Evolutionary conservation across 371 early-diverging fungal species (phyloP).

Genomic region (Choanephora cucurbitarum): DNA sequence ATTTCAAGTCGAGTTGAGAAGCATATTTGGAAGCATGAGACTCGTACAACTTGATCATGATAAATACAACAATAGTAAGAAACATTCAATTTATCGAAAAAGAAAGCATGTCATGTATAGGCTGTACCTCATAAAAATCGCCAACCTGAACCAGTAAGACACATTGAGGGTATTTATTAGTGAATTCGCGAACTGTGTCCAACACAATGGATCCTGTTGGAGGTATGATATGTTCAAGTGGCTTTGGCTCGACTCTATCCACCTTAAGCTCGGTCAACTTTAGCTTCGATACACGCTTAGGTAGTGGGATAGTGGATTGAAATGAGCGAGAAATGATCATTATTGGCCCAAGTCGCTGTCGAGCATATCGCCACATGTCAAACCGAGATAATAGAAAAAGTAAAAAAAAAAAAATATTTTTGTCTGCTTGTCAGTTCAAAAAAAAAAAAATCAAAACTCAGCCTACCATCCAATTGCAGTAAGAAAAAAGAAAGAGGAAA

Average conservation of each 20-base stretch:
- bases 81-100: background rate
- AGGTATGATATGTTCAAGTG: conserved; percentile 18
- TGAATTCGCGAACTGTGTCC: conserved; percentile 64
- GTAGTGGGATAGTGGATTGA: background rate
- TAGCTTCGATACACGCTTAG: conserved; percentile 16
- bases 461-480: too few species aligned
- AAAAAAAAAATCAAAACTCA: too few species aligned
- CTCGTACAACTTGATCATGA: conserved; percentile 61
- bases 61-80: too few species aligned
- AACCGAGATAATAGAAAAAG: too few species aligned
- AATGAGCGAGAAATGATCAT: background rate
- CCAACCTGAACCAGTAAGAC: conserved; percentile 91
- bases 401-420: background rate
- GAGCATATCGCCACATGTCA: conserved; percentile 4
- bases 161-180: conserved; percentile 71
- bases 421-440: too few species aligned
- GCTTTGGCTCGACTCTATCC: background rate
- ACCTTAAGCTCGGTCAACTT: conserved; percentile 18
- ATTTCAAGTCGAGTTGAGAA: conserved; percentile 67
- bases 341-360: background rate
- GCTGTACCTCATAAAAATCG: conserved; percentile 87
- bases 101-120: background rate
- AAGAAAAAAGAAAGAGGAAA: background rate
- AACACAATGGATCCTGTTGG: conserved; percentile 49
- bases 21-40: conserved; percentile 75